phyloP scores from a whole-genome alignment of 2,329 filamentous ascomycete genomes.

The Apiospora sp. region DNA sequence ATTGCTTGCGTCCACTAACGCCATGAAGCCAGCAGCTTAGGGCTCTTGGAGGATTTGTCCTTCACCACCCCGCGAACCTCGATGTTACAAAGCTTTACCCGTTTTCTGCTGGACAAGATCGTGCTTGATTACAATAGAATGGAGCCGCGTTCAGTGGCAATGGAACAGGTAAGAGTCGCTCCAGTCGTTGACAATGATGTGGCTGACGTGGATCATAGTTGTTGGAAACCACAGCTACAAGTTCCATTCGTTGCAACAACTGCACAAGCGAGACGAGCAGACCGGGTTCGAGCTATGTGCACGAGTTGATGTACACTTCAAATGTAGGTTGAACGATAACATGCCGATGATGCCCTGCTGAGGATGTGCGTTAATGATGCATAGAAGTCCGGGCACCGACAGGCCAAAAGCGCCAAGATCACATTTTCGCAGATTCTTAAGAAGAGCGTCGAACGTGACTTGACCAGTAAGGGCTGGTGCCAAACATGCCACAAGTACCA shows the following conservation, averaged over 20 bases:
- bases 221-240: slow-evolving; percentile 75
- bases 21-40: slow-evolving; percentile 70
- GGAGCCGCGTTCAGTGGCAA: slow-evolving; percentile 64
- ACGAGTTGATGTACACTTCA: slow-evolving; percentile 79
- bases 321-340: slow-evolving; percentile 31
- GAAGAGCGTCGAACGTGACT: slow-evolving; percentile 87
- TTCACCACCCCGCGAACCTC: slow-evolving; percentile 76
- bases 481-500: slow-evolving; percentile 90
- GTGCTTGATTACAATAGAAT: slow-evolving; percentile 78
- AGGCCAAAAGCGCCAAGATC: slow-evolving; percentile 59
- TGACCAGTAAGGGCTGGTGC: slow-evolving; percentile 92
- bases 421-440: slow-evolving; percentile 94
- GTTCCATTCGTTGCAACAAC: slow-evolving; percentile 81
- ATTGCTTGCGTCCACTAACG: slow-evolving; percentile 33
- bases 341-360: neutral
- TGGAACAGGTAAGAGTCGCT: slow-evolving; percentile 70
- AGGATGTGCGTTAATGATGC: slow-evolving; percentile 32
- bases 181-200: slow-evolving; percentile 22
- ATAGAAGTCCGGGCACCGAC: slow-evolving; percentile 57
- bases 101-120: slow-evolving; percentile 86
- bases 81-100: slow-evolving; percentile 86
- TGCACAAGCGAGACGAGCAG: slow-evolving; percentile 88
- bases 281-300: slow-evolving; percentile 80
- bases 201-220: slow-evolving; percentile 47
- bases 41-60: slow-evolving; percentile 84